These are phyloP conservation scores for Pseudocercospora eumusae DNA, from an alignment of 2,329 filamentous ascomycete species.

Conservation along the genomic window DNA sequence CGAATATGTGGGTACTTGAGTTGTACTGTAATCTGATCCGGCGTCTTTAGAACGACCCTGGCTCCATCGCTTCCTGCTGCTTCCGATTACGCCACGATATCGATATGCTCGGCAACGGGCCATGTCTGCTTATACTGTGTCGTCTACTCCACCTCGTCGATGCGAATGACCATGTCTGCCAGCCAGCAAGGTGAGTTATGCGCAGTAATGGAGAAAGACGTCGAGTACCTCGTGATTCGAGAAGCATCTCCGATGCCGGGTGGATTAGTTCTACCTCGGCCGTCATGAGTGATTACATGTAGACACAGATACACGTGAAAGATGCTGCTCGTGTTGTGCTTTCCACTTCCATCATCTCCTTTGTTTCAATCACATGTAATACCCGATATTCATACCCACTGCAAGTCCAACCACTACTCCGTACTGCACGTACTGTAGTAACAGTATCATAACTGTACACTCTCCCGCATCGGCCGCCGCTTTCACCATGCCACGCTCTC, in stretches of 20 bases:
- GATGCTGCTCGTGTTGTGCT: background rate
- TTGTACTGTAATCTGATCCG: conserved; percentile 2
- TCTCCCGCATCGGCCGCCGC: conserved; percentile 1
- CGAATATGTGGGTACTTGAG: background rate
- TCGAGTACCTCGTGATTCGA: background rate
- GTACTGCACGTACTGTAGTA: background rate
- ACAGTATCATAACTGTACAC: too few species aligned
- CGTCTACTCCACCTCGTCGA: conserved; percentile 2
- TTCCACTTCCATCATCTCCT: background rate
- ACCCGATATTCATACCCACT: background rate
- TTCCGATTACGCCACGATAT: background rate
- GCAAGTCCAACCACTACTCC: too few species aligned
- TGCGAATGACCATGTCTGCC: background rate
- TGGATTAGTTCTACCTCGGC: too few species aligned
- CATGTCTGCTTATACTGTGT: background rate
- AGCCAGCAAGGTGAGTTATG: background rate
- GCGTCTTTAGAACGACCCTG: background rate
- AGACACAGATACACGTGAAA: background rate
- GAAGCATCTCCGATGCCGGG: background rate
- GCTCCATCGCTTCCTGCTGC: background rate
- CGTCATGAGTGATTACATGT: background rate
- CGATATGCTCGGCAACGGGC: background rate
- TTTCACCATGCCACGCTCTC: conserved; percentile 15
- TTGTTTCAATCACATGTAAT: background rate
- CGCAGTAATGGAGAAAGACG: background rate